Evolutionary conservation across 768 basidiomycete genomes (phyloP).

Genomic region (Gyrodon lividus): DNA sequence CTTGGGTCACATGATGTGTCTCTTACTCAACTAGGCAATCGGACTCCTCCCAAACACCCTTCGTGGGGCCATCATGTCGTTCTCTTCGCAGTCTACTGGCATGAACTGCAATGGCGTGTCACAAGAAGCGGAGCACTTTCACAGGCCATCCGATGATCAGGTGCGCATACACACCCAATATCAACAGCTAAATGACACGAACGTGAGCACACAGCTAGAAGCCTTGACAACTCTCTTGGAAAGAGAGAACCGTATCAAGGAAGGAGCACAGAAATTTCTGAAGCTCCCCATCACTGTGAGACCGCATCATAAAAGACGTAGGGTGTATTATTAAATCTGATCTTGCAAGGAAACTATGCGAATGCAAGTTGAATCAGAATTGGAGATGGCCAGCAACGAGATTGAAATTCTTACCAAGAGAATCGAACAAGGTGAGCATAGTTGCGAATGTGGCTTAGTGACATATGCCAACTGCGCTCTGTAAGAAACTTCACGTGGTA

Average conservation of each 20-base stretch:
- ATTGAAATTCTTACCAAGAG: constrained; percentile 62
- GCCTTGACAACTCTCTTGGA: constrained; percentile 64
- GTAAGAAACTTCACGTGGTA: constrained; percentile 30
- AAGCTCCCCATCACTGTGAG: constrained; percentile 59
- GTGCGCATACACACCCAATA: constrained; percentile 16
- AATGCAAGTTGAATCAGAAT: constrained; percentile 70
- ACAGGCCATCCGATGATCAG: constrained; percentile 29
- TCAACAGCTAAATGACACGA: constrained; percentile 4
- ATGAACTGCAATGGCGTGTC: constrained; percentile 23
- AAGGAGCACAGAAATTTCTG: constrained; percentile 89
- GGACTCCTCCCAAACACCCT: not conserved
- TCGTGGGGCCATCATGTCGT: constrained; percentile 24
- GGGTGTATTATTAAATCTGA: constrained; percentile 9
- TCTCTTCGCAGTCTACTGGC: constrained; percentile 30
- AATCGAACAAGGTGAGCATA: constrained; percentile 43
- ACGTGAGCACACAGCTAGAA: constrained; percentile 50
- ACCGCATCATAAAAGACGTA: constrained; percentile 12
- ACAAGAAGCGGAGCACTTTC: constrained; percentile 23
- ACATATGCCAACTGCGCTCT: not conserved
- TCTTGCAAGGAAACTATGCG: constrained; percentile 57
- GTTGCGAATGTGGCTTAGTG: not conserved
- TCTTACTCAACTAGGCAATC: too few species aligned
- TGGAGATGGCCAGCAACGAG: constrained; percentile 71
- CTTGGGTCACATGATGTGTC: too few species aligned
- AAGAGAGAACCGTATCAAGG: constrained; percentile 80